These are phyloP conservation scores for Boletus barrowsii DNA, from an alignment of 768 basidiomycete species.

Conservation along the genomic window DNA sequence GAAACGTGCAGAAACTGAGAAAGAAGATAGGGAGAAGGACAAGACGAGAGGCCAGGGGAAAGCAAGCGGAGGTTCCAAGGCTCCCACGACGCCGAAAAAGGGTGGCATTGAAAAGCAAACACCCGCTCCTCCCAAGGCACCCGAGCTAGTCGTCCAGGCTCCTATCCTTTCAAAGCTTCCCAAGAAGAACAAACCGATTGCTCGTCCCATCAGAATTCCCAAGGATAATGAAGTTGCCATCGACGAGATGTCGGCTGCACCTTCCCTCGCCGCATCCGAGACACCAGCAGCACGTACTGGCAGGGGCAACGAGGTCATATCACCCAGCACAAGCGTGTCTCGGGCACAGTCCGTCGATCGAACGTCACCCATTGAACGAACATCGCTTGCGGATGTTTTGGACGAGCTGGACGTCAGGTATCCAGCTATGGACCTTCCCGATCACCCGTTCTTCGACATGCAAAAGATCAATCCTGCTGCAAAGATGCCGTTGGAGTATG, in stretches of 20 bases:
- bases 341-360: constrained; percentile 61
- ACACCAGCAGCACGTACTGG: constrained; percentile 36
- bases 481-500: constrained; percentile 81
- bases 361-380: constrained; percentile 40
- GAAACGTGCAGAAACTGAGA: constrained; percentile 26
- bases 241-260: constrained; percentile 42
- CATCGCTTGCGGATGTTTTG: constrained; percentile 61
- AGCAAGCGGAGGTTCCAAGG: constrained; percentile 25
- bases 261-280: constrained; percentile 50
- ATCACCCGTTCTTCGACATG: constrained; percentile 73
- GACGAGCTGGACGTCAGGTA: constrained; percentile 62
- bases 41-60: constrained; percentile 27
- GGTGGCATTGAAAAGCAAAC: constrained; percentile 18
- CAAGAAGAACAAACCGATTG: constrained; percentile 71
- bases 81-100: constrained; percentile 16
- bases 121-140: constrained; percentile 14
- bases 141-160: constrained; percentile 51
- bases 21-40: constrained; percentile 30
- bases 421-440: constrained; percentile 61
- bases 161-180: constrained; percentile 80
- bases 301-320: constrained; percentile 32
- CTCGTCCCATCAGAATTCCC: constrained; percentile 55
- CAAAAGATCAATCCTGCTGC: constrained; percentile 70
- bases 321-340: constrained; percentile 54
- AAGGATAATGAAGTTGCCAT: constrained; percentile 52